Base-by-base conservation (phyloP, 805 yeast species). In the Cyberlindnera suaveolens region DNA sequence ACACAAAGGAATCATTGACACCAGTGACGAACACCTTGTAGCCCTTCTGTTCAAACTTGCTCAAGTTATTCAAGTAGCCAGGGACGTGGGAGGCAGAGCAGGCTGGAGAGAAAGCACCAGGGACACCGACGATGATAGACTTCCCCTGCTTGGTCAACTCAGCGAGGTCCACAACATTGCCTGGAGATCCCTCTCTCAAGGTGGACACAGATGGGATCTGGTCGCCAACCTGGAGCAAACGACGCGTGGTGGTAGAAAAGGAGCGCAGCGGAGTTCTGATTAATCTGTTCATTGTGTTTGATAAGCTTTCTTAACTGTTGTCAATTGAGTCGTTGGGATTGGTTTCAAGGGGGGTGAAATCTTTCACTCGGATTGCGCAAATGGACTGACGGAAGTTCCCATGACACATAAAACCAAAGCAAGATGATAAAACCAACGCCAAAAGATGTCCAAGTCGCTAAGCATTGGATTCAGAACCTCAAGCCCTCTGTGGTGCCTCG, bases 1-100 rank as follows among this genome's bases (percentile, higher is more conserved):
- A 77, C 39, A 88, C 96, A 62, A 89, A 89, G 3, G 93, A 75
- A 60, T 89, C 96, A 63, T 89, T 89, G 39, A 86, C 96, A 16
- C 93, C 73, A 31, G 89, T 77, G 35, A 89, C 77, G 54, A 72
- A 78, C 40, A 88, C 63, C 37, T 77, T 65, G 64, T 77, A 71
- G n/a, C 96, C 96, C 64, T 83, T 82, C 26, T 69, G 70, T 47
- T 74, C 67, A 57, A 88, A 76, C 30, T 73, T 68, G 6, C 70
- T 58, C 45, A 74, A 62, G 36, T 72, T 62, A 46, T 68, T 65
- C 56, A 86, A 56, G 63, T 74, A 86, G n/a, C 85, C 88, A 3
- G 95, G 93, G 38, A 85, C 74, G 57, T 82, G 90, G 26, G 72
- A 62, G 20, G 80, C 78, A 30, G 86, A 71, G 62, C 95, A 86